Evolutionary conservation across 805 yeast species (phyloP).

Genomic region (Debaryomyces prosopidis): DNA sequence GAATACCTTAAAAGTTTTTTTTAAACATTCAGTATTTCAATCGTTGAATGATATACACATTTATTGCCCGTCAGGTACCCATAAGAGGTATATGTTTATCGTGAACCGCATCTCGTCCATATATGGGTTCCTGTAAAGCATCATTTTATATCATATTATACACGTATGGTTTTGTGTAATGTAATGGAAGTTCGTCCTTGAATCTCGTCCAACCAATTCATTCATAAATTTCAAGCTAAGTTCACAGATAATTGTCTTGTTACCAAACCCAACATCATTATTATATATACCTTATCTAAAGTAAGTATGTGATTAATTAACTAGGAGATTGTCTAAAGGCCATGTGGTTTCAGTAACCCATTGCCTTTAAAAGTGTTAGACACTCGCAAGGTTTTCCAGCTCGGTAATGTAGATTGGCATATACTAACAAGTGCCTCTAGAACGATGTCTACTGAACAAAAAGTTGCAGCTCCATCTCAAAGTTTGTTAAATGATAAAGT

Average conservation of each 20-base stretch:
- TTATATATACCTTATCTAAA: not conserved
- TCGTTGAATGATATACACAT: too few species aligned
- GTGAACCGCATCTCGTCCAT: too few species aligned
- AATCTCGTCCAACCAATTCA: slow-evolving; percentile 12
- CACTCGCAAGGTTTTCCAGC: too few species aligned
- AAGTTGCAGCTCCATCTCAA: slow-evolving; percentile 48
- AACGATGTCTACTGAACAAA: slow-evolving; percentile 32
- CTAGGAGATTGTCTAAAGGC: too few species aligned
- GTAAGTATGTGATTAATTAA: not conserved
- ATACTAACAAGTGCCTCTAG: slow-evolving; percentile 4
- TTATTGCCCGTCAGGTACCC: not conserved
- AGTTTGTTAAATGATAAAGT: slow-evolving; percentile 62
- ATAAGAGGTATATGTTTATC: not conserved
- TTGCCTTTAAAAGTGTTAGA: too few species aligned
- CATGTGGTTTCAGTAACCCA: too few species aligned
- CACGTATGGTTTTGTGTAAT: slow-evolving; percentile 7
- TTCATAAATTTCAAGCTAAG: slow-evolving; percentile 1
- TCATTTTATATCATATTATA: too few species aligned
- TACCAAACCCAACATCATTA: not conserved
- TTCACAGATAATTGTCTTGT: not conserved
- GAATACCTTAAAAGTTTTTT: not conserved
- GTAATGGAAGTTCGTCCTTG: slow-evolving; percentile 1
- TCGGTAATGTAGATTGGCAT: too few species aligned
- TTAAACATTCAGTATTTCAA: too few species aligned
- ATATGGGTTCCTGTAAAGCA: too few species aligned